phyloP scores from a whole-genome alignment of 345 rosid species.

The Limnanthes douglasii region DNA sequence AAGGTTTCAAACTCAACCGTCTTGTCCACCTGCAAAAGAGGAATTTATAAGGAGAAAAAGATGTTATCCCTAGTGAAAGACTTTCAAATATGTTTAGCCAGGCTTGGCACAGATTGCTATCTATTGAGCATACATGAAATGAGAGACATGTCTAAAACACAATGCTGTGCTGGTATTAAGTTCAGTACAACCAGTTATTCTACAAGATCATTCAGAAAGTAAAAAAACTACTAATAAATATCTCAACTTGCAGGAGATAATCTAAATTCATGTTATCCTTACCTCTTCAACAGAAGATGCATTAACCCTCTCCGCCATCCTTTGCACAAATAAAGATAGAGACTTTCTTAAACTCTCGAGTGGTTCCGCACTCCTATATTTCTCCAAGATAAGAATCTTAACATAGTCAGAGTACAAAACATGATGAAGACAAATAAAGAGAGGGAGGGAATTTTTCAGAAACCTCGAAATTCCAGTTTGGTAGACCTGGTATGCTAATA shows the following conservation, averaged over 20 bases:
- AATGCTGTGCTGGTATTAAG: too few relatives aligned
- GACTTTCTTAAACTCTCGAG: slow-evolving; percentile 51
- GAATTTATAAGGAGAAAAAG: not conserved
- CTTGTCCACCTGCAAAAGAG: slow-evolving; percentile 25
- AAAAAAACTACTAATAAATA: slow-evolving; percentile 4
- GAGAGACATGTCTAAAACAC: too few relatives aligned
- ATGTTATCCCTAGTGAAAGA: not conserved
- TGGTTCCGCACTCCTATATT: slow-evolving; percentile 55
- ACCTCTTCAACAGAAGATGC: slow-evolving; percentile 33
- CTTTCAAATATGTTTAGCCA: not conserved
- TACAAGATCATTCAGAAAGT: too few relatives aligned
- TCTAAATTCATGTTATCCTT: not conserved
- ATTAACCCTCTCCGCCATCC: slow-evolving; percentile 44
- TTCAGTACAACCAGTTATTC: too few relatives aligned
- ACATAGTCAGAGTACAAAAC: not conserved
- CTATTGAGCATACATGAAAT: too few relatives aligned
- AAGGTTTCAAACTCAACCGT: slow-evolving; percentile 8
- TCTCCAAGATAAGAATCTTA: slow-evolving; percentile 1
- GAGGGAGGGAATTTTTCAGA: slow-evolving; percentile 6
- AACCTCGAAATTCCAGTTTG: slow-evolving; percentile 66
- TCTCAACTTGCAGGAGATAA: not conserved
- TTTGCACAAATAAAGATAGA: slow-evolving; percentile 34
- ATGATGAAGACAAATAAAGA: not conserved
- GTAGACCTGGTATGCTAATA: slow-evolving; percentile 45
- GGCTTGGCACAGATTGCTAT: not conserved